Evolutionary conservation across 768 basidiomycete genomes (phyloP).

Genomic region (Hortiboletus flavorubellus): DNA sequence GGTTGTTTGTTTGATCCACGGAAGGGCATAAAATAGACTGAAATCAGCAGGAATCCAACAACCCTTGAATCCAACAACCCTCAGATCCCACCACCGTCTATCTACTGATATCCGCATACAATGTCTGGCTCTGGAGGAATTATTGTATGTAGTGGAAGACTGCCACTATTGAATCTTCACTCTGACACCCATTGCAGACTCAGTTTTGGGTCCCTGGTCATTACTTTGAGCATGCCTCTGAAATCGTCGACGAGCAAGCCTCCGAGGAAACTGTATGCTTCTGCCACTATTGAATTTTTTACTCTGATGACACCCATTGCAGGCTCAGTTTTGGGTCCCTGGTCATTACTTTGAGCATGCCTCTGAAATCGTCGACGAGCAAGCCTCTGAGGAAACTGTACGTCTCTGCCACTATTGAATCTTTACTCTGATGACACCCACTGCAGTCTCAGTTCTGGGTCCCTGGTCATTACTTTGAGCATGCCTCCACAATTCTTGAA

Average conservation of each 20-base stretch:
- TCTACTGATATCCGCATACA: too few relatives aligned
- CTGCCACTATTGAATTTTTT: neutral
- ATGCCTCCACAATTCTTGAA: too few relatives aligned
- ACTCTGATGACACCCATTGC: neutral
- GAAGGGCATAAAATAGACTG: too few relatives aligned
- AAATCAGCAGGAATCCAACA: too few relatives aligned
- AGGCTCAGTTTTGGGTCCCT: neutral
- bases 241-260: neutral
- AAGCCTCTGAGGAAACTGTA: neutral
- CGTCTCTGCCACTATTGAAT: neutral
- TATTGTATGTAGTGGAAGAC: too few relatives aligned
- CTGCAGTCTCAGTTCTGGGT: neutral
- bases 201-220: neutral
- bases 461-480: neutral
- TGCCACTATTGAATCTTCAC: neutral
- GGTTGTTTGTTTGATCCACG: too few relatives aligned
- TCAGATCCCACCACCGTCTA: too few relatives aligned
- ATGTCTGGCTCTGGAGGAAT: too few relatives aligned
- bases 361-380: neutral
- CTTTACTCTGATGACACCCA: neutral
- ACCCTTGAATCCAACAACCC: too few relatives aligned
- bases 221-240: neutral
- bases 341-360: neutral
- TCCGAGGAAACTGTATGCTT: neutral
- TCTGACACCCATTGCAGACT: neutral